Conservation (phyloP, 2,329 filamentous ascomycete genomes). For the Monosporascus sp. region DNA sequence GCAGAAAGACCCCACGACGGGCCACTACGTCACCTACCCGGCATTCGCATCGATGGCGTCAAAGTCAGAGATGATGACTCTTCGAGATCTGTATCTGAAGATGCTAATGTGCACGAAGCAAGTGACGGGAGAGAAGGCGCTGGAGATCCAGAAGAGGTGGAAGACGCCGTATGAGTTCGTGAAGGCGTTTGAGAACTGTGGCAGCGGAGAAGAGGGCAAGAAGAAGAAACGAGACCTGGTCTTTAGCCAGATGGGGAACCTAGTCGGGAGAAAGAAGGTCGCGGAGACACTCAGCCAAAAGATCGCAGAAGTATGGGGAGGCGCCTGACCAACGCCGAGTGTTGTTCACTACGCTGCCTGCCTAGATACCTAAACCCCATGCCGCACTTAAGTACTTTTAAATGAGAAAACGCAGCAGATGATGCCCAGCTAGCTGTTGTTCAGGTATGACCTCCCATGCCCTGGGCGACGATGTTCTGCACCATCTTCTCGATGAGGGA, state of each 20-base stretch:
- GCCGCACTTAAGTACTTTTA: too few species aligned
- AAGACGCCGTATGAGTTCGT: conserved; percentile 66
- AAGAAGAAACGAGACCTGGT: conserved; percentile 59
- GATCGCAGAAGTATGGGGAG: conserved; percentile 68
- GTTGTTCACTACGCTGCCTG: too few species aligned
- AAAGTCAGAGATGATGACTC: conserved; percentile 68
- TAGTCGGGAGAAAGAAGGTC: conserved; percentile 66
- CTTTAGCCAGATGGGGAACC: conserved; percentile 45
- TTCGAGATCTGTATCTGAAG: conserved; percentile 72
- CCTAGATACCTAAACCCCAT: background rate
- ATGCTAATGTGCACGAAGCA: conserved; percentile 81
- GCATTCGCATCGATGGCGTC: conserved; percentile 68
- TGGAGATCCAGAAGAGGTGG: conserved; percentile 77
- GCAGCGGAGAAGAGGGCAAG: conserved; percentile 39
- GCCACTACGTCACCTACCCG: conserved; percentile 61
- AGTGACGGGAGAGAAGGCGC: conserved; percentile 69
- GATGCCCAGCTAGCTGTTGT: background rate
- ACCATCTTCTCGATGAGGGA: conserved; percentile 67
- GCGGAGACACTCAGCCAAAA: conserved; percentile 59
- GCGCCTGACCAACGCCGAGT: conserved; percentile 23
- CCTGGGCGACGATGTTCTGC: conserved; percentile 67
- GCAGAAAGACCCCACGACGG: conserved; percentile 40
- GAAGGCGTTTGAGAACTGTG: conserved; percentile 59
- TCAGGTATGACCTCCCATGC: conserved; percentile 33
- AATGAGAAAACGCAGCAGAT: too few species aligned